Evolutionary conservation across 108 stramenopile genomes (phyloP), one percentile per base, ranked within the genome.

Genomic region (Stephanodiscus minutulus): DNA sequence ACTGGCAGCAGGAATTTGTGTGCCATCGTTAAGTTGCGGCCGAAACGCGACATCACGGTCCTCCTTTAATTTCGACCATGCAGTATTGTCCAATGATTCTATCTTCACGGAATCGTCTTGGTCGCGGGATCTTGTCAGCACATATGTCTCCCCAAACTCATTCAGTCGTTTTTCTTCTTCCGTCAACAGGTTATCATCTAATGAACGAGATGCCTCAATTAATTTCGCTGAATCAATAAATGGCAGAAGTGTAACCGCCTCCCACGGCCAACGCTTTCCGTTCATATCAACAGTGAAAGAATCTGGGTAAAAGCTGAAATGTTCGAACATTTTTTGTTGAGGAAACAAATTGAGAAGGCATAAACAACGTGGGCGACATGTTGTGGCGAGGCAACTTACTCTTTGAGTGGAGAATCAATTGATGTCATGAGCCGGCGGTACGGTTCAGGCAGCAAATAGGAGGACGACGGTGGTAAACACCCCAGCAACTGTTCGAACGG

Each of bases 251-350:
- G 93, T 92, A 24, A 98, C 97, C 46, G 97, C 98, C 70, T 98
- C 97, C 99, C 99, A 99, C 17, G 98, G 97, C 91, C 88, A 91
- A 21, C 93, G 82, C 62, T 95, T 95, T 59, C 96, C 96, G 77
- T 96, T 96, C 89, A 91, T 91, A 62, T 96, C 96, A 18, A 94
- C 82, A 1, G 82, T 80, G 61, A 96, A 94, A 6, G 82, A 78
- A 31, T 83, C 68, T 9, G 98, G 98, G 82, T 96, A 99, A 73
- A 91, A 98, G 27, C 71, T 73, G 22, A 11, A 43, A 55, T 10
- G 44, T 37, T 41, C 25, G 54, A 62, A 43, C n/a, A 21, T 47
- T 22, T 24, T 24, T 22, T 15, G 31, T 27, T 62, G 43, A 44
- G 67, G 18, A 3, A 27, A 48, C 25, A 64, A 55, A 21, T 27